Evolutionary conservation across 78 protist genomes (phyloP).

Genomic region (Dictyostelium capitatum): DNA sequence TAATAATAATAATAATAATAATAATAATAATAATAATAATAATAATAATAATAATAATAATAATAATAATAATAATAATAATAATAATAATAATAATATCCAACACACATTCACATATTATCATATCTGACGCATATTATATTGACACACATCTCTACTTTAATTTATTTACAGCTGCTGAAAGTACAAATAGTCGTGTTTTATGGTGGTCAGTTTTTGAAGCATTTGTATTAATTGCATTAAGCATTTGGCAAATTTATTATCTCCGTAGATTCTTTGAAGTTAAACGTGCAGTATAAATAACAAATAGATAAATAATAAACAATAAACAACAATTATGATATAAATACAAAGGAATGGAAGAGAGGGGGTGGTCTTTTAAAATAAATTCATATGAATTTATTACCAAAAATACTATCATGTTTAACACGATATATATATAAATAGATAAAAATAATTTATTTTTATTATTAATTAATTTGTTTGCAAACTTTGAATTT

Average conservation of each 20-base stretch:
- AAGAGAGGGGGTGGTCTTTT: too few relatives aligned
- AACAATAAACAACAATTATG: neutral
- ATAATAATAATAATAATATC: neutral
- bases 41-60: too few relatives aligned
- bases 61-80: neutral
- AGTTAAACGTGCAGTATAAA: slow-evolving; percentile 88
- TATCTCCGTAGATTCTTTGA: slow-evolving; percentile 93
- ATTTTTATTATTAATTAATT: too few relatives aligned
- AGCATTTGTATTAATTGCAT: slow-evolving; percentile 83
- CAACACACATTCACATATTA: neutral
- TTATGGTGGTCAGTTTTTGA: slow-evolving; percentile 95
- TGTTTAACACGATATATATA: too few relatives aligned
- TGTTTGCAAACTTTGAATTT: too few relatives aligned
- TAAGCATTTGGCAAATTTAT: slow-evolving; percentile 92
- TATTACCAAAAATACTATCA: too few relatives aligned
- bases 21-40: too few relatives aligned
- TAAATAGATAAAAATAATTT: too few relatives aligned
- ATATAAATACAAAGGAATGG: too few relatives aligned
- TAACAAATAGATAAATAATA: slow-evolving; percentile 1
- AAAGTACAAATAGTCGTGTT: slow-evolving; percentile 92
- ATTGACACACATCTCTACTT: neutral
- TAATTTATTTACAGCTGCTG: slow-evolving; percentile 81
- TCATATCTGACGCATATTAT: neutral
- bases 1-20: neutral
- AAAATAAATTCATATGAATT: too few relatives aligned